phyloP scores from a whole-genome alignment of 2,329 filamentous ascomycete species.

The Fusarium sp. region DNA sequence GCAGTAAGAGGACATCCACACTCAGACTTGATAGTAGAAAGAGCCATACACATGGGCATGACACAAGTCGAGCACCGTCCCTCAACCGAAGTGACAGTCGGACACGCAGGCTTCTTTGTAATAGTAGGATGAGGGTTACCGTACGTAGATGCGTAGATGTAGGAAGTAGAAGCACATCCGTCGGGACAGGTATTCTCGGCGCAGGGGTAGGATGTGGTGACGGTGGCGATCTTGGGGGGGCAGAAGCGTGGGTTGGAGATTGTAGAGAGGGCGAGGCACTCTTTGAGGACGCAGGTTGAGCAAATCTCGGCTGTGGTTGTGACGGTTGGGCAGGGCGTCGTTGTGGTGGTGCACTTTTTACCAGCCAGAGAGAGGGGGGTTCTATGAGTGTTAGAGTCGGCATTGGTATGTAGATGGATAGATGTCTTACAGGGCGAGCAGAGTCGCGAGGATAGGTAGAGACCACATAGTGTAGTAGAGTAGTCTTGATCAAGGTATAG shows the following conservation, averaged over 20 bases:
- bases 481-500: background rate
- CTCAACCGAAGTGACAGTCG: slow-evolving; percentile 48
- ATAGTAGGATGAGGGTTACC: slow-evolving; percentile 14
- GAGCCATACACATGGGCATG: slow-evolving; percentile 44
- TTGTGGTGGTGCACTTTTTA: background rate
- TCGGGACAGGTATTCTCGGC: slow-evolving; percentile 30
- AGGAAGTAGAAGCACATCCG: slow-evolving; percentile 40
- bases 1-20: slow-evolving; percentile 48
- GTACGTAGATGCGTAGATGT: slow-evolving; percentile 35
- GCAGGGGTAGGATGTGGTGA: slow-evolving; percentile 41
- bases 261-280: slow-evolving; percentile 48
- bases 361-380: slow-evolving; percentile 6
- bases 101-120: slow-evolving; percentile 40
- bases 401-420: background rate
- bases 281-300: slow-evolving; percentile 47
- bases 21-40: slow-evolving; percentile 47
- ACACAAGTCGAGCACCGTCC: slow-evolving; percentile 51
- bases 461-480: slow-evolving; percentile 19
- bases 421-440: slow-evolving; percentile 17
- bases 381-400: slow-evolving; percentile 18
- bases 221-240: slow-evolving; percentile 44
- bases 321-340: slow-evolving; percentile 48
- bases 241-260: slow-evolving; percentile 48
- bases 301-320: slow-evolving; percentile 48
- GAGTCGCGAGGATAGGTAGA: slow-evolving; percentile 2